These are phyloP conservation scores for Eucalyptus sp. DNA, from an alignment of 345 rosid genomes.

Conservation along the genomic window DNA sequence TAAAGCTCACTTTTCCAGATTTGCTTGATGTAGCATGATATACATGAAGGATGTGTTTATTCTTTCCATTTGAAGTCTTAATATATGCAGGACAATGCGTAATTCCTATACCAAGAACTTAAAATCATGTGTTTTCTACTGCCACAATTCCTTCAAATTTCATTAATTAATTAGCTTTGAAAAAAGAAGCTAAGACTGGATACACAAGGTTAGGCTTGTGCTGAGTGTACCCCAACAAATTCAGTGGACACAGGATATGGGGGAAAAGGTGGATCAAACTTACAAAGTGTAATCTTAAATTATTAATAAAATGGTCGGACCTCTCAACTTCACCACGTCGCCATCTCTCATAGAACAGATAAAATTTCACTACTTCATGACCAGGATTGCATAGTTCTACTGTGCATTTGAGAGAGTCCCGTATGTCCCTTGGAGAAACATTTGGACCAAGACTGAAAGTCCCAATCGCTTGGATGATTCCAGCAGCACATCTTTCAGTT, in stretches of 20 bases:
- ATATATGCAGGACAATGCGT: not conserved
- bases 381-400: slow-evolving; percentile 19
- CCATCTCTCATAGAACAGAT: slow-evolving; percentile 58
- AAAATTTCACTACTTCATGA: slow-evolving; percentile 53
- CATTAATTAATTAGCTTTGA: not conserved
- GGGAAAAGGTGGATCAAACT: not conserved
- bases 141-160: not conserved
- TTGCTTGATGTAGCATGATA: not conserved
- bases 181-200: not conserved
- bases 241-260: not conserved
- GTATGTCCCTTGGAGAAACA: slow-evolving; percentile 55
- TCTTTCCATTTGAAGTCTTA: not conserved
- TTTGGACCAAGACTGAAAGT: slow-evolving; percentile 54
- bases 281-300: slow-evolving; percentile 16
- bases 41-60: not conserved
- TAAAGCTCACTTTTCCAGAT: not conserved
- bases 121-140: not conserved
- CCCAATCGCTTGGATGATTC: slow-evolving; percentile 76
- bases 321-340: slow-evolving; percentile 46
- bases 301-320: slow-evolving; percentile 18
- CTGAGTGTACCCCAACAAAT: not conserved
- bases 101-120: not conserved
- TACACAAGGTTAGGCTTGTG: not conserved
- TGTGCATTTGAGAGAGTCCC: slow-evolving; percentile 15
- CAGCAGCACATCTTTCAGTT: slow-evolving; percentile 67